Conservation (phyloP, 139 green algal species). For the Coelastrella sp. region DNA sequence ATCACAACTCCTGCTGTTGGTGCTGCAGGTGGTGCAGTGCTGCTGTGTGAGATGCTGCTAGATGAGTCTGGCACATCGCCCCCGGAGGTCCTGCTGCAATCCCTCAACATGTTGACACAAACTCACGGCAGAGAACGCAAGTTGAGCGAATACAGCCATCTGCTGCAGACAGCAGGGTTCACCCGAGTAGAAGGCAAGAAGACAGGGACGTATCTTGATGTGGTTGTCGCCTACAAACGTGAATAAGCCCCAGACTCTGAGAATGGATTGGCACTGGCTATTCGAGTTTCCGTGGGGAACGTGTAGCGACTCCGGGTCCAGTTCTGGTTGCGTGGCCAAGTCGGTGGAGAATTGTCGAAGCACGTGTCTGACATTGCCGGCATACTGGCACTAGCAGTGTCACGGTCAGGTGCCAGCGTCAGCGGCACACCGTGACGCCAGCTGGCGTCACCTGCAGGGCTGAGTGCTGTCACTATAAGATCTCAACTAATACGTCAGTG, state of each 20-base stretch:
- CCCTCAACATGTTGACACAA: conserved; percentile 46
- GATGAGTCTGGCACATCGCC: conserved; percentile 43
- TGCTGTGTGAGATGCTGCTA: conserved; percentile 66
- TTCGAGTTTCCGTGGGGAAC: too few relatives aligned
- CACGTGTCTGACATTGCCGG: too few relatives aligned
- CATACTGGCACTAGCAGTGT: too few relatives aligned
- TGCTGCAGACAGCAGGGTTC: conserved; percentile 50
- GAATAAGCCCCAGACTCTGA: neutral
- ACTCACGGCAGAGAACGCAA: conserved; percentile 49
- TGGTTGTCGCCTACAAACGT: conserved; percentile 35
- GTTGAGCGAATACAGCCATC: conserved; percentile 40
- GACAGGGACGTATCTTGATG: conserved; percentile 61
- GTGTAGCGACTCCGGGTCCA: too few relatives aligned
- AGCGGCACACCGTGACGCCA: too few relatives aligned
- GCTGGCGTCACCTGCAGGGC: too few relatives aligned
- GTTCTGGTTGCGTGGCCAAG: too few relatives aligned
- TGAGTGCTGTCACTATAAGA: too few relatives aligned
- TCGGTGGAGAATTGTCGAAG: too few relatives aligned
- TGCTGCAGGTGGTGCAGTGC: conserved; percentile 49
- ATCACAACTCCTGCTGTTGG: neutral
- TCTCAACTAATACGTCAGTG: too few relatives aligned
- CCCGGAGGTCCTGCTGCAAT: conserved; percentile 53
- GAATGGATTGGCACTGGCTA: too few relatives aligned
- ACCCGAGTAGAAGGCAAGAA: neutral
- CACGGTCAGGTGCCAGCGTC: too few relatives aligned